Conservation (phyloP, 2,329 filamentous ascomycete genomes). For the Aureobasidium zeae region DNA sequence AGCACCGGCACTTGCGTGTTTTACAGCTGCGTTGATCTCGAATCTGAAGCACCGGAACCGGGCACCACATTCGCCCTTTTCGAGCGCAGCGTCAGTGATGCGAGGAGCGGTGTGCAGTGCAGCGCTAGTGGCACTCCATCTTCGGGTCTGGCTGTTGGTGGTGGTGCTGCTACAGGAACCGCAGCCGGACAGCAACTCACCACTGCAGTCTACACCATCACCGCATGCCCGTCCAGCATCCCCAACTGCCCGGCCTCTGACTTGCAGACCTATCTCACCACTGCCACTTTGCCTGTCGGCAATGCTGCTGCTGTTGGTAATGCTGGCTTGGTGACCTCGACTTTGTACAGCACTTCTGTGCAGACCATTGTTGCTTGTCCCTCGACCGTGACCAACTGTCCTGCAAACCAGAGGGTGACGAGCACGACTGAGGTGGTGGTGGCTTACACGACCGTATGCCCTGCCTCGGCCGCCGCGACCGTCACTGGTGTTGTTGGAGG, state of each 20-base stretch:
- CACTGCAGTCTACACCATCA: not conserved
- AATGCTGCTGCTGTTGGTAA: not conserved
- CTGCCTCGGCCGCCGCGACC: constrained; percentile 18
- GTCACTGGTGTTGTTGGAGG: not conserved
- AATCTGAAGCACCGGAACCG: not conserved
- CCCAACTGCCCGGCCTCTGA: not conserved
- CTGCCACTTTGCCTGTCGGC: not conserved
- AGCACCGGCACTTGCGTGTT: constrained; percentile 1
- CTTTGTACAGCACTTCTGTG: constrained; percentile 16
- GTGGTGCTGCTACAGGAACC: not conserved
- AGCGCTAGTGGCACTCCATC: not conserved
- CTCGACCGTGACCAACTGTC: constrained; percentile 12
- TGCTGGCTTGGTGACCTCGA: constrained; percentile 3
- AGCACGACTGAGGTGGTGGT: not conserved
- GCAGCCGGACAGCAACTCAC: not conserved
- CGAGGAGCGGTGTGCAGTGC: not conserved
- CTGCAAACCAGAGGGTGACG: not conserved
- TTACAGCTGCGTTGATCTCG: constrained; percentile 6
- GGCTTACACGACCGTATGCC: constrained; percentile 28
- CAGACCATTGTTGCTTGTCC: constrained; percentile 15
- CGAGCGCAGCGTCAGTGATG: not conserved
- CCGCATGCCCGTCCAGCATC: not conserved
- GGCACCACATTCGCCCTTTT: constrained; percentile 4
- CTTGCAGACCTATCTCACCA: not conserved
- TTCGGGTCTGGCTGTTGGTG: not conserved